Evolutionary conservation across 2,329 filamentous ascomycete genomes (phyloP), one percentile per base, ranked within the genome.

Genomic region (Fusarium illudens): DNA sequence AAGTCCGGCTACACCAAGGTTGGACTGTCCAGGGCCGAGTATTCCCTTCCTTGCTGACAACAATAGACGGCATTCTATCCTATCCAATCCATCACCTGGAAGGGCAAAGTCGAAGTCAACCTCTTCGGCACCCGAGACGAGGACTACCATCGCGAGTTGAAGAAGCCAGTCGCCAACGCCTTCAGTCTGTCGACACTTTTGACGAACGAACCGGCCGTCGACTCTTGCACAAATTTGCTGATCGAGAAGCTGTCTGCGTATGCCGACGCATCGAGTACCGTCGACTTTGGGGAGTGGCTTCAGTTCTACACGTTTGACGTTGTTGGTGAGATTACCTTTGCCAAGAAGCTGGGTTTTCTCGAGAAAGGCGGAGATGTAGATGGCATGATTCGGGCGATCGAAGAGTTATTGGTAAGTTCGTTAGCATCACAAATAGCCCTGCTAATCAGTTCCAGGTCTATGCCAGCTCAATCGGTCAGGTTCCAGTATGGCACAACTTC

Each of bases 1-100:
- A 65, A 65, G 25, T 58, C 62, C 4, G 59, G 62, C 30, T 65
- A 64, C 39, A 64, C 58, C 17, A 64, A 64, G 58, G 61, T 64
- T 33, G 2, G 29, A 7, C 42, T 46, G 4, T 27, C 10, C 15
- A 6, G 22, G 5, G 12, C 25, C 11, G 2, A 4, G 22, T 29
- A 10, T 46, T 29, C 9, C 6, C 25, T 17, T 17, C 6, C 22
- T 17, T 46, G 11, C 42, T 46, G 4, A 46, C 6, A 2, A 29
- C n/a, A 15, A 17, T 15, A 49, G 46, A 49, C 46, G 17, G 46
- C 46, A 1, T 49, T 49, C 32, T 49, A 49, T 6, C 46, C 46
- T 22, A 49, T 49, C 2, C 46, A 49, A 11, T 49, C 46, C 19
- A 49, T 49, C 29, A 49, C 46, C 7, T 49, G 46, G 46, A 49